Evolutionary conservation across 176 grass and related monocot genomes (phyloP).

Genomic region (Lolium multiflorum): DNA sequence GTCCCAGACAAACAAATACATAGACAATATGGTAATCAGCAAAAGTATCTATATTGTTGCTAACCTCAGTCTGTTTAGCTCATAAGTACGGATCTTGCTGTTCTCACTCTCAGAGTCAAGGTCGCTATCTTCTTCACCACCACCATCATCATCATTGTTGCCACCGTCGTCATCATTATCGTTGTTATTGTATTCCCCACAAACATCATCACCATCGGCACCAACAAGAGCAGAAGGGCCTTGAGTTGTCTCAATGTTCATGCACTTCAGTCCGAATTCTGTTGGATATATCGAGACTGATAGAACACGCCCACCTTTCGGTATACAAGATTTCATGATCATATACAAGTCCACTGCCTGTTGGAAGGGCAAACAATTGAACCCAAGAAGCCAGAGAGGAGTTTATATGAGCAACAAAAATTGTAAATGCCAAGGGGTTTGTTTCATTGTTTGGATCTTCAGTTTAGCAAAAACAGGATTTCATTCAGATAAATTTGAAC

Average conservation of each 20-base stretch:
- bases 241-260: constrained; percentile 76
- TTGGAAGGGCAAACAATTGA: constrained; percentile 31
- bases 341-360: constrained; percentile 92
- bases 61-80: constrained; percentile 91
- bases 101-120: constrained; percentile 63
- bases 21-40: neutral
- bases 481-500: neutral
- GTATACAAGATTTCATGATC: constrained; percentile 79
- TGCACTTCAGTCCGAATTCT: constrained; percentile 87
- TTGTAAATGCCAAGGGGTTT: neutral
- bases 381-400: neutral
- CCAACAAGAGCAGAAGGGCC: constrained; percentile 70
- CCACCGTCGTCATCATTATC: neutral
- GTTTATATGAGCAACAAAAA: neutral
- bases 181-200: neutral
- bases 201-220: constrained; percentile 31
- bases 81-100: constrained; percentile 79
- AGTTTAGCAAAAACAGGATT: neutral
- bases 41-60: constrained; percentile 15
- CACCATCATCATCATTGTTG: neutral
- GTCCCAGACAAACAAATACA: neutral
- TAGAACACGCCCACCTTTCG: constrained; percentile 70
- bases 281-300: constrained; percentile 81
- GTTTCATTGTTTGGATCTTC: neutral
- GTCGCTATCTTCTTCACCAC: constrained; percentile 26